phyloP scores from a whole-genome alignment of 331 rosid species.

The Rosa hybrid region DNA sequence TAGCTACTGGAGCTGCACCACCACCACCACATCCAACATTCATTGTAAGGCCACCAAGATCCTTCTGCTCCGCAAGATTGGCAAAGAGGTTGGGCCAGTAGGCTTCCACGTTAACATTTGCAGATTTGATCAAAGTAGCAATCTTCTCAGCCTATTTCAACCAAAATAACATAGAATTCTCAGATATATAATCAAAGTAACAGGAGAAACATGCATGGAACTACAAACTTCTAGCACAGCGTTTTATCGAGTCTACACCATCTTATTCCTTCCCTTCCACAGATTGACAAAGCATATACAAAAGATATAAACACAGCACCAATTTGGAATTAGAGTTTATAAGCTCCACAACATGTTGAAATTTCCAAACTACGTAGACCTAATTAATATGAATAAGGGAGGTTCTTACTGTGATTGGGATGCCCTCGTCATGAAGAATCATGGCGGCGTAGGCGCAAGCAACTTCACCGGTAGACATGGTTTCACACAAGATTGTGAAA shows the following conservation, averaged over 20 bases:
- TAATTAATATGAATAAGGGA: too few species aligned
- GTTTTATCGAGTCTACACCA: too few species aligned
- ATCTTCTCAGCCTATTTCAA: slow-evolving; percentile 66
- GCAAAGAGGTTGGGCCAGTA: slow-evolving; percentile 75
- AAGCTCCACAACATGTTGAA: too few species aligned
- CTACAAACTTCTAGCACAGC: background rate
- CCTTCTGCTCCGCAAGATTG: slow-evolving; percentile 51
- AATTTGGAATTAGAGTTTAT: background rate
- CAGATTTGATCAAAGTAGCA: slow-evolving; percentile 51
- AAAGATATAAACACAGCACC: background rate
- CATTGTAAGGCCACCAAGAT: slow-evolving; percentile 52
- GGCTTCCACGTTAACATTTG: slow-evolving; percentile 48
- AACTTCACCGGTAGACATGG: slow-evolving; percentile 56
- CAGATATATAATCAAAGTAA: background rate
- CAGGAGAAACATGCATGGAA: background rate
- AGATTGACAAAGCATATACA: background rate
- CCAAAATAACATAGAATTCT: background rate
- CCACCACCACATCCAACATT: slow-evolving; percentile 43
- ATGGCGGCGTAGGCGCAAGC: slow-evolving; percentile 61
- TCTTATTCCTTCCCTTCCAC: too few species aligned
- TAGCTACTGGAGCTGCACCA: slow-evolving; percentile 26
- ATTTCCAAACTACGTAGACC: background rate
- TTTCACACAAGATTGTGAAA: background rate
- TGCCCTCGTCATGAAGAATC: slow-evolving; percentile 70
- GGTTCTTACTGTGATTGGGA: slow-evolving; percentile 57